Base-by-base conservation (phyloP, 2,329 filamentous ascomycete species). In the Macrophomina pseudophaseolina region DNA sequence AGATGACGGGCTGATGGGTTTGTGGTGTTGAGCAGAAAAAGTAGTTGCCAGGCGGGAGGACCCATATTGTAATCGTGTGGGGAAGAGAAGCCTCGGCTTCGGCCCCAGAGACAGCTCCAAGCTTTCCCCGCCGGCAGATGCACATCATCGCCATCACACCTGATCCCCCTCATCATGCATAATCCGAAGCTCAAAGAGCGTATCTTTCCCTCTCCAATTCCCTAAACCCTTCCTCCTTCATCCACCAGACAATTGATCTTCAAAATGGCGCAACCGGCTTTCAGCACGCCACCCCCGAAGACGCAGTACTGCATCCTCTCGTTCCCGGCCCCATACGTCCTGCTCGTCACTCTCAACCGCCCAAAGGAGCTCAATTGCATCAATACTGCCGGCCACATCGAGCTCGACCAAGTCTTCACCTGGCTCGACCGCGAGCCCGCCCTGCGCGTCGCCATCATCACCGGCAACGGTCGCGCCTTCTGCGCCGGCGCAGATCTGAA, bases 401-500 rank as follows among this genome's bases (percentile, higher is more conserved):
- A 70, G 62, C 68, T 71, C 16, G 33, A 66, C 46, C 35, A 66
- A 48, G 48, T 71, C 11, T 71, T 63, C 60, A 5, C 64, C 18
- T 60, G 59, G 51, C 54, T 70, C 14, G 69, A 71, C 53, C 49
- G 51, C 48, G 69, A 70, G 30, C 64, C 66, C 35, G 56, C 48
- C 38, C 56, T 70, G 12, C 65, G 69, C 52, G 66, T 70, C 14
- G 69, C 58, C 28, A 70, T 71, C 64, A 69, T 70, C 52, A 71
- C 68, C 18, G 69, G 69, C 44, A 52, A 40, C 49, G 69, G 68
- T 5, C 65, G 68, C n/a, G 69, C 69, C 16, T 71, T 71, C 53
- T 71, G 69, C 64, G 66, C 69, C 16, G 69, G 68, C 42, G 69
- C 69, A 9, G 68, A 71, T 48, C 64, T 71, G 8, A 64, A 70